These are phyloP conservation scores for Eragrostis tef DNA, from an alignment of 202 grass and related monocot genomes.

Conservation along the genomic window DNA sequence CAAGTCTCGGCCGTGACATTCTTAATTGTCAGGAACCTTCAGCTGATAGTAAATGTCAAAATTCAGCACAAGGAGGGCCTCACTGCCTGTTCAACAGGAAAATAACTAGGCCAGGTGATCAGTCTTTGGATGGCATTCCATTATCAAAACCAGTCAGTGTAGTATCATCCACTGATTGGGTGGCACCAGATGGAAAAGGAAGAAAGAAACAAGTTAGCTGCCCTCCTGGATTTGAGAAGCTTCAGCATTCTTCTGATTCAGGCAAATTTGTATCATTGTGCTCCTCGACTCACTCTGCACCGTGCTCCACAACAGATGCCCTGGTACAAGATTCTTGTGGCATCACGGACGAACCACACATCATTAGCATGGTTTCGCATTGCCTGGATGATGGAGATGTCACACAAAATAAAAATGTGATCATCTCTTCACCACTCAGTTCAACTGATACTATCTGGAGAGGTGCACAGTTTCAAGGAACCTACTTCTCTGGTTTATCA, in stretches of 20 bases:
- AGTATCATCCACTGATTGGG: slow-evolving; percentile 35
- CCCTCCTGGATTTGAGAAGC: slow-evolving; percentile 54
- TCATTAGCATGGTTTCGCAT: slow-evolving; percentile 49
- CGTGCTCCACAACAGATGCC: slow-evolving; percentile 38
- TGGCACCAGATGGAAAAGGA: slow-evolving; percentile 33
- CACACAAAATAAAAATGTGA: slow-evolving; percentile 34
- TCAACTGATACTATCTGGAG: slow-evolving; percentile 33
- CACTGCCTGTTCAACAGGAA: slow-evolving; percentile 15
- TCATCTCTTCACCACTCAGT: slow-evolving; percentile 35
- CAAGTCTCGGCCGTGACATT: slow-evolving; percentile 18
- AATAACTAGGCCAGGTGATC: slow-evolving; percentile 16
- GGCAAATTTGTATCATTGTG: slow-evolving; percentile 37
- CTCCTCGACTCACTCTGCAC: slow-evolving; percentile 40
- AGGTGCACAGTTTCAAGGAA: slow-evolving; percentile 20
- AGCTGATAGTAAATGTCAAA: slow-evolving; percentile 39
- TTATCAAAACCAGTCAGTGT: slow-evolving; percentile 38
- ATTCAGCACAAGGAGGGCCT: slow-evolving; percentile 42
- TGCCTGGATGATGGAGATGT: slow-evolving; percentile 48
- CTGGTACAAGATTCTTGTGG: slow-evolving; percentile 33
- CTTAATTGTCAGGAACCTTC: slow-evolving; percentile 25
- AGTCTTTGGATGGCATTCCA: slow-evolving; percentile 18
- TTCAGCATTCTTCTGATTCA: slow-evolving; percentile 33
- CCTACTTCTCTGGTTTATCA: slow-evolving; percentile 41
- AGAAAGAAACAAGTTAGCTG: slow-evolving; percentile 44
- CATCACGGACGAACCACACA: slow-evolving; percentile 34